Evolutionary conservation across 176 grass and related monocot species (phyloP).

Genomic region (Carex myosuroides): DNA sequence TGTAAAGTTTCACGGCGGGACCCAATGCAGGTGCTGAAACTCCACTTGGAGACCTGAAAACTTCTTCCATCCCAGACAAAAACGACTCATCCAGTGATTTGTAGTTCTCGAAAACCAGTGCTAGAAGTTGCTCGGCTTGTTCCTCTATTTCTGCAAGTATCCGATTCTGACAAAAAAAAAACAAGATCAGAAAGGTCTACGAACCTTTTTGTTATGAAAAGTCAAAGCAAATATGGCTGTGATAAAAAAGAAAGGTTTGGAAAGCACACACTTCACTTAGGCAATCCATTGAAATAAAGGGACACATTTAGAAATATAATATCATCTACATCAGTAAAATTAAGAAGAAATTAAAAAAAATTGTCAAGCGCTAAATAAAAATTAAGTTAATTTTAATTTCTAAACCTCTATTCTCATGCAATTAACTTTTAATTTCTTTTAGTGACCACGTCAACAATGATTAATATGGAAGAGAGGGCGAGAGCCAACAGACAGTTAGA

Average conservation of each 20-base stretch:
- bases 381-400: too few relatives aligned
- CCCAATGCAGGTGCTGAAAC: constrained; percentile 60
- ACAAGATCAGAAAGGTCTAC: not conserved
- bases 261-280: not conserved
- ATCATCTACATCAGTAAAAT: too few relatives aligned
- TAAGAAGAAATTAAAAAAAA: too few relatives aligned
- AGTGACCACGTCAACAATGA: too few relatives aligned
- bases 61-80: constrained; percentile 66
- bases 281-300: not conserved
- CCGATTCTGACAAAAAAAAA: constrained; percentile 59
- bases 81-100: constrained; percentile 81
- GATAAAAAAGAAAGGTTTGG: constrained; percentile 1
- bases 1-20: constrained; percentile 88
- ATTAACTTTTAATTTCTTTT: too few relatives aligned
- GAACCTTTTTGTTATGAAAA: not conserved
- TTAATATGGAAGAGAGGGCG: too few relatives aligned
- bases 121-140: constrained; percentile 78
- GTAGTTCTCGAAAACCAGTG: constrained; percentile 91
- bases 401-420: too few relatives aligned
- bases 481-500: too few relatives aligned
- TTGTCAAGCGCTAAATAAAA: too few relatives aligned
- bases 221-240: not conserved
- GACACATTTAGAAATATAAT: not conserved
- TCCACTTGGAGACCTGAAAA: constrained; percentile 71
- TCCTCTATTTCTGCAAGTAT: constrained; percentile 91